Evolutionary conservation across 164 flowering plant species (phyloP), one percentile per base, ranked within the genome.

Genomic region (Berberis vulgaris): DNA sequence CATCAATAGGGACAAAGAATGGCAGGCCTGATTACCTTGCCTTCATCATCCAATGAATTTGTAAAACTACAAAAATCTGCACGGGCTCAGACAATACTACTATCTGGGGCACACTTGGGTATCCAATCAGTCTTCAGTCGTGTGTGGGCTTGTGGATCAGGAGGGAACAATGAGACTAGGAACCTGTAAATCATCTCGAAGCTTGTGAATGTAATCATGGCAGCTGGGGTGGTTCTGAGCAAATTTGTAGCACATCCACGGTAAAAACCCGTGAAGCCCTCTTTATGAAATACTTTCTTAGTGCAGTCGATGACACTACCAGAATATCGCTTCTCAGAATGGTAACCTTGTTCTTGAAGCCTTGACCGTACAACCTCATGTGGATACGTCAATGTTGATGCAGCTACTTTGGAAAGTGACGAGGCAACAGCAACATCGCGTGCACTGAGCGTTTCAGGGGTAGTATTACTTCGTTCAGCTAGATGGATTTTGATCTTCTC

Each of bases 311-410:
- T 63, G 40, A 87, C 85, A 13, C 0, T 26, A 26, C 98, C 97
- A 40, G 84, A 74, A 69, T 94, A 94, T 2, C 88, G 86, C 68
- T 86, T 88, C 76, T 86, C 93, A 3, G 95, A 77, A 69, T 86
- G 87, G 79, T 76, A 79, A 46, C 98, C 98, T 71, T 94, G 96
- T 69, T 86, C 98, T 78, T 94, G 98, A 66, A 94, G 95, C 81
- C 96, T 86, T 46, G 97, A 83, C 1, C 98, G 82, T 60, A 94
- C 96, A 59, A 91, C 97, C 97, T 95, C 99, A 67, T 91, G 99
- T 49, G 99, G 99, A 76, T 95, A 95, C 7, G 97, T 95, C 80
- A 95, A 71, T 54, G 96, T 85, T n/a, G 99, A 91, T 44, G 97
- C 97, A 77, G 86, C 81, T 65, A 95, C 77, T 77, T 95, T 95